phyloP scores from a whole-genome alignment of 192 early-diverging fungal genomes.

The Coemansia sp. region DNA sequence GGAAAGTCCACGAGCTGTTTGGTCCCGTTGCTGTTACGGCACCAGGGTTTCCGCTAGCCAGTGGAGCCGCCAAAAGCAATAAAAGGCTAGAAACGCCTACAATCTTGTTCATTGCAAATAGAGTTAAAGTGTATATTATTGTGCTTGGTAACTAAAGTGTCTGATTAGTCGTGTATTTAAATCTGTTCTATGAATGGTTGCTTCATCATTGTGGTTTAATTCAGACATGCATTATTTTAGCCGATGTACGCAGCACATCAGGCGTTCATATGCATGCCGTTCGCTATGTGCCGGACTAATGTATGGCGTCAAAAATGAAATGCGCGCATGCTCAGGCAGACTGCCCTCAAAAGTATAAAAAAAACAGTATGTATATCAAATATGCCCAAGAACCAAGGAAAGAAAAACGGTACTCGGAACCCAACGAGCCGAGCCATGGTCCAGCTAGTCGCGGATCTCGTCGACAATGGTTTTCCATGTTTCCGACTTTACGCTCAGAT shows the following conservation, averaged over 20 bases:
- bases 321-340: background rate
- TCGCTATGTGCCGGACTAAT: background rate
- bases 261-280: background rate
- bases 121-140: background rate
- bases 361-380: background rate
- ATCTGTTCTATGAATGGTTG: background rate
- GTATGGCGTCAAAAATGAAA: background rate
- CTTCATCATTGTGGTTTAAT: background rate
- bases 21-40: background rate
- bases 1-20: conserved; percentile 8
- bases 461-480: conserved; percentile 36
- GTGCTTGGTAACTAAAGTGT: background rate
- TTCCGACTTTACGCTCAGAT: conserved; percentile 58
- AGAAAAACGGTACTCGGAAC: background rate
- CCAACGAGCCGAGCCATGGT: background rate
- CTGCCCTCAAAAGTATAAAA: too few relatives aligned
- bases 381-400: too few relatives aligned
- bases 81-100: background rate
- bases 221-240: background rate
- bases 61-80: background rate
- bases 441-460: background rate
- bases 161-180: background rate
- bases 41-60: background rate
- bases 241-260: background rate
- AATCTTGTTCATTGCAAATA: background rate